Percentiles rank a stretch among this genome's conserved stretches.
phyloP scores from a whole-genome alignment of 257 asterid species.

The Oldenlandia corymbosa region DNA sequence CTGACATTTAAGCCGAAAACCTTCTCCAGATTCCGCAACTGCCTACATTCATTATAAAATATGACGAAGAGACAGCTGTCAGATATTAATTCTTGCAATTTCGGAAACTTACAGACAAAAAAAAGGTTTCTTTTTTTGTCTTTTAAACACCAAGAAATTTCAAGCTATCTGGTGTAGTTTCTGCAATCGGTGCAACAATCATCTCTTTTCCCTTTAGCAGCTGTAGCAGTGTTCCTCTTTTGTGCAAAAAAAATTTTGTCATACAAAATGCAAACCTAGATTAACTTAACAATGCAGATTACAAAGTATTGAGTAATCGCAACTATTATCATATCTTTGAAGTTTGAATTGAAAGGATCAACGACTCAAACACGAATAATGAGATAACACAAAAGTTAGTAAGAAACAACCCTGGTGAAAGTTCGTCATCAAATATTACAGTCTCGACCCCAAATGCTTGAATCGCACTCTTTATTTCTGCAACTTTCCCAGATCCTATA shows the following conservation, averaged over 20 bases:
- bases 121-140: too few relatives aligned
- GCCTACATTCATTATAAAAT: slow-evolving; percentile 45
- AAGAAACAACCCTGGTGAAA: slow-evolving; percentile 81
- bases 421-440: slow-evolving; percentile 92
- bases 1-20: slow-evolving; percentile 81
- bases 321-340: neutral
- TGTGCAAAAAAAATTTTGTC: neutral
- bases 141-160: too few relatives aligned
- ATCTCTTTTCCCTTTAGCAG: neutral
- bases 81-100: neutral
- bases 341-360: neutral
- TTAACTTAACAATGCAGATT: neutral
- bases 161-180: too few relatives aligned
- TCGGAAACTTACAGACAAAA: neutral
- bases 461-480: slow-evolving; percentile 84
- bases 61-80: neutral
- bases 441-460: slow-evolving; percentile 82
- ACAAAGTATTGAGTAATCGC: too few relatives aligned
- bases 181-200: neutral
- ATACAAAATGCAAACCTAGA: neutral
- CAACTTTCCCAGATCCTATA: slow-evolving; percentile 95
- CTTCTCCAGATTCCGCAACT: slow-evolving; percentile 86
- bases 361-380: neutral
- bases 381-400: neutral
- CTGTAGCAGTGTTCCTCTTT: too few relatives aligned